These are phyloP conservation scores for Camellia lanceoleosa DNA, from an alignment of 148 eudicot genomes.

Conservation along the genomic window DNA sequence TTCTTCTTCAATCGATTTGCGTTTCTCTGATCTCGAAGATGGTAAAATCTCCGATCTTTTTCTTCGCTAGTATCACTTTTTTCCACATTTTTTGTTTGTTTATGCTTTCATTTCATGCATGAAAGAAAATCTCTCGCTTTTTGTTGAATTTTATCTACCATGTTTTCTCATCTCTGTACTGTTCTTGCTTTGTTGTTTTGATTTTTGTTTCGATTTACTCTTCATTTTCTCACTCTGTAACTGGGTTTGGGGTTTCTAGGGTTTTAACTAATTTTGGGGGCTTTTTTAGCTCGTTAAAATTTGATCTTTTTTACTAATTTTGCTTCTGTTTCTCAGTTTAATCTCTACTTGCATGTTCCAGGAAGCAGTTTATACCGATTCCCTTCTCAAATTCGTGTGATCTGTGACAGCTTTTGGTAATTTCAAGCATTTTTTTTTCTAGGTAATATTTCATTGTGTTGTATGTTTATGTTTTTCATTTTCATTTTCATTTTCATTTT, in stretches of 20 bases:
- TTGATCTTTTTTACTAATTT: neutral
- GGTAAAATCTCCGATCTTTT: too few relatives aligned
- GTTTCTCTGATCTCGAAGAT: too few relatives aligned
- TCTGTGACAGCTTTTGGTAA: neutral
- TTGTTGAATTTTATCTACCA: too few relatives aligned
- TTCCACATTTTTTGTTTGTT: too few relatives aligned
- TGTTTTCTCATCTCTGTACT: too few relatives aligned
- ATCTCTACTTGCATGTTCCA: slow-evolving; percentile 6
- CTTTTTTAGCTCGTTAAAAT: neutral
- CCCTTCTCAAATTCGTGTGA: neutral
- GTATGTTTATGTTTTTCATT: neutral
- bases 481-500: neutral
- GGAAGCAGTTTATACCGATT: neutral
- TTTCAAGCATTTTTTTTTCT: neutral
- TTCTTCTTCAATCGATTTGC: too few relatives aligned
- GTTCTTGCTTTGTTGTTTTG: neutral
- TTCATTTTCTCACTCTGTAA: neutral
- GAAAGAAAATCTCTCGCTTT: too few relatives aligned
- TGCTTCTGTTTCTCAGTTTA: neutral
- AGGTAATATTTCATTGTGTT: neutral
- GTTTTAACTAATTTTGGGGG: neutral
- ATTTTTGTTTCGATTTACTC: neutral
- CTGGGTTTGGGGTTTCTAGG: neutral
- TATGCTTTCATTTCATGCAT: too few relatives aligned
- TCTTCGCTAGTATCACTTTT: too few relatives aligned